Percentiles rank a stretch among this genome's conserved stretches.
Evolutionary conservation across 2,329 filamentous ascomycete genomes (phyloP).

Genomic region (Fusarium burgessii): DNA sequence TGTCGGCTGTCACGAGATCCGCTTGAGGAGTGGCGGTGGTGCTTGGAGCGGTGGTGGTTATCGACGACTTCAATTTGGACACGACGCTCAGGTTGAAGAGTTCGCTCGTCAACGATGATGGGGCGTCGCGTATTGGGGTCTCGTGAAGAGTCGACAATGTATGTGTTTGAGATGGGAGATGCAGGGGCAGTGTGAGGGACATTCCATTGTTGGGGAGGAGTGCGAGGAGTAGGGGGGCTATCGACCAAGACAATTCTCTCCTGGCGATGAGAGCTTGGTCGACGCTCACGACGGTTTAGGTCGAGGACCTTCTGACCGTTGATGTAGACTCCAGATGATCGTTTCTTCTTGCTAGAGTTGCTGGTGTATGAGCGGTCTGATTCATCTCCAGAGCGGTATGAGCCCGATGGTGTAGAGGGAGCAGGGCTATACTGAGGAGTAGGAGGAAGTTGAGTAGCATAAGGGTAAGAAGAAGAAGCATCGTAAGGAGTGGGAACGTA

Average conservation of each 20-base stretch:
- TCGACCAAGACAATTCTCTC: conserved; percentile 61
- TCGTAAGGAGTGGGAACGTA: conserved; percentile 52
- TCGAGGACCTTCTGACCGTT: conserved; percentile 54
- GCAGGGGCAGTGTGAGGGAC: conserved; percentile 57
- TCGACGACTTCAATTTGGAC: conserved; percentile 56
- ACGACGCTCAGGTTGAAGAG: conserved; percentile 40
- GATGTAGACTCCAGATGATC: conserved; percentile 54
- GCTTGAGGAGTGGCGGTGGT: conserved; percentile 53
- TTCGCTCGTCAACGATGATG: conserved; percentile 55
- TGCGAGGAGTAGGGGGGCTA: conserved; percentile 59
- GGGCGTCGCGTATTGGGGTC: conserved; percentile 48
- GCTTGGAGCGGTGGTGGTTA: conserved; percentile 46
- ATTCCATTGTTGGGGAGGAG: conserved; percentile 58
- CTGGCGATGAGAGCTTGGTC: conserved; percentile 47
- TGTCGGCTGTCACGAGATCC: conserved; percentile 50
- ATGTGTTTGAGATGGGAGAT: conserved; percentile 51
- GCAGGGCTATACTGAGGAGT: conserved; percentile 54
- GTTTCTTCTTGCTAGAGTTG: conserved; percentile 49
- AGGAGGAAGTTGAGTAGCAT: conserved; percentile 54
- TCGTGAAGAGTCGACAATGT: conserved; percentile 43
- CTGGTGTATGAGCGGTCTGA: conserved; percentile 53
- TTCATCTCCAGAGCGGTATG: conserved; percentile 54
- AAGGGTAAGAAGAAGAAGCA: conserved; percentile 45
- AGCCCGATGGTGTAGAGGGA: conserved; percentile 45
- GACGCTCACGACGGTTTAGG: conserved; percentile 48